phyloP scores from a whole-genome alignment of 2,329 filamentous ascomycete genomes.

The Macroventuria anomochaeta region DNA sequence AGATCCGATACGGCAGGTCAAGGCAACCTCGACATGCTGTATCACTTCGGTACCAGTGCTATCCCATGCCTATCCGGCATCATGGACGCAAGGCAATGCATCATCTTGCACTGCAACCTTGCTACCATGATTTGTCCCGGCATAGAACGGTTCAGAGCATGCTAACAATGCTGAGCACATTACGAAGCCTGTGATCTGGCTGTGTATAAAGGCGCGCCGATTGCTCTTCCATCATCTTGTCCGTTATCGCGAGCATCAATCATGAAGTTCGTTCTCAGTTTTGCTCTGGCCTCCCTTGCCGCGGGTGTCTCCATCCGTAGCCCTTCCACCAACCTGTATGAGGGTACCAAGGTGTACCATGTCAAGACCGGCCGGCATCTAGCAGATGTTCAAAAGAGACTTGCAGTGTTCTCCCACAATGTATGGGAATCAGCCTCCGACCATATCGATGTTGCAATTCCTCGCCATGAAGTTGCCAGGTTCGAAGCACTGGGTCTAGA shows the following conservation, averaged over 20 bases:
- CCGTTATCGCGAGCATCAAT: background rate
- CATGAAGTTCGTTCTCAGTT: conserved; percentile 26
- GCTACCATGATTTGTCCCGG: background rate
- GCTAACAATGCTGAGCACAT: conserved; percentile 1
- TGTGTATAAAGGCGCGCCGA: background rate
- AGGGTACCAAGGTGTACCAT: conserved; percentile 52
- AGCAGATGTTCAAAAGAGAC: conserved; percentile 41
- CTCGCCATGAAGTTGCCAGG: conserved; percentile 46
- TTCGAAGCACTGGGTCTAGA: conserved; percentile 50
- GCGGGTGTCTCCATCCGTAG: conserved; percentile 30
- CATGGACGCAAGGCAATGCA: conserved; percentile 1
- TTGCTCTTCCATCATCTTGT: background rate
- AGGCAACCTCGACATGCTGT: conserved; percentile 17
- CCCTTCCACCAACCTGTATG: conserved; percentile 41
- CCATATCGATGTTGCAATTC: conserved; percentile 54
- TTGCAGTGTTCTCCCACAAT: conserved; percentile 47
- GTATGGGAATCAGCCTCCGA: conserved; percentile 45
- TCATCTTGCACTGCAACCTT: background rate
- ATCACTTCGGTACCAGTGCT: conserved; percentile 10
- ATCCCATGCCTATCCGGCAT: conserved; percentile 15
- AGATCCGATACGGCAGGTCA: conserved; percentile 31
- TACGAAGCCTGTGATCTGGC: background rate
- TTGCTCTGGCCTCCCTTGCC: conserved; percentile 25
- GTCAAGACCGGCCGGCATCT: conserved; percentile 46
- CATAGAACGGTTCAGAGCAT: background rate